Evolutionary conservation across 768 basidiomycete genomes (phyloP).

Genomic region (Boletus subcaerulescens): DNA sequence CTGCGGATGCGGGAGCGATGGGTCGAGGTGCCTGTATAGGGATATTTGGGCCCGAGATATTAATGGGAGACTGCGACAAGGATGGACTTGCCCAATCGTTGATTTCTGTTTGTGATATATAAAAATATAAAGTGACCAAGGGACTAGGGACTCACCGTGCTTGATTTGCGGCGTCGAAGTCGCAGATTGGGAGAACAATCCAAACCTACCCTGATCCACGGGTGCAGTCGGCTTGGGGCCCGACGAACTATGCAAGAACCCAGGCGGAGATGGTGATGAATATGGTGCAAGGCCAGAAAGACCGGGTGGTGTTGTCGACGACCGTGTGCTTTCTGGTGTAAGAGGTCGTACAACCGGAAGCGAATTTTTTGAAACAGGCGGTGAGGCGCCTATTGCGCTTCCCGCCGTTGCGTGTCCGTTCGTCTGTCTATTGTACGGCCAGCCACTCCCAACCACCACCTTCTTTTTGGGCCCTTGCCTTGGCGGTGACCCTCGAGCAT

Average conservation of each 20-base stretch:
- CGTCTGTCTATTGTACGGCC: slow-evolving; percentile 37
- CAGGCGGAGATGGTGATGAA: slow-evolving; percentile 35
- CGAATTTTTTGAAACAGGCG: slow-evolving; percentile 8
- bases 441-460: slow-evolving; percentile 46
- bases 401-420: slow-evolving; percentile 23
- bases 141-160: slow-evolving; percentile 20
- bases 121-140: background rate
- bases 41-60: slow-evolving; percentile 18
- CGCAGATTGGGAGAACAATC: slow-evolving; percentile 14
- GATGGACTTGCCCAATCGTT: slow-evolving; percentile 25
- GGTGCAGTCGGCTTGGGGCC: slow-evolving; percentile 19
- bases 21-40: slow-evolving; percentile 31
- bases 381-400: slow-evolving; percentile 13
- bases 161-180: slow-evolving; percentile 28
- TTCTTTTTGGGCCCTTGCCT: slow-evolving; percentile 15
- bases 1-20: slow-evolving; percentile 25
- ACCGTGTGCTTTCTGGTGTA: slow-evolving; percentile 33
- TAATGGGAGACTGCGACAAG: slow-evolving; percentile 15
- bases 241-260: slow-evolving; percentile 32
- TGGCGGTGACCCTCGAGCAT: slow-evolving; percentile 13
- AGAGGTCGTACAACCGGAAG: slow-evolving; percentile 18
- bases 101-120: slow-evolving; percentile 14
- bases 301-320: slow-evolving; percentile 33
- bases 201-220: slow-evolving; percentile 19
- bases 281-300: slow-evolving; percentile 32